phyloP scores from a whole-genome alignment of 768 basidiomycete species.

The Leccinum longicurvipes region DNA sequence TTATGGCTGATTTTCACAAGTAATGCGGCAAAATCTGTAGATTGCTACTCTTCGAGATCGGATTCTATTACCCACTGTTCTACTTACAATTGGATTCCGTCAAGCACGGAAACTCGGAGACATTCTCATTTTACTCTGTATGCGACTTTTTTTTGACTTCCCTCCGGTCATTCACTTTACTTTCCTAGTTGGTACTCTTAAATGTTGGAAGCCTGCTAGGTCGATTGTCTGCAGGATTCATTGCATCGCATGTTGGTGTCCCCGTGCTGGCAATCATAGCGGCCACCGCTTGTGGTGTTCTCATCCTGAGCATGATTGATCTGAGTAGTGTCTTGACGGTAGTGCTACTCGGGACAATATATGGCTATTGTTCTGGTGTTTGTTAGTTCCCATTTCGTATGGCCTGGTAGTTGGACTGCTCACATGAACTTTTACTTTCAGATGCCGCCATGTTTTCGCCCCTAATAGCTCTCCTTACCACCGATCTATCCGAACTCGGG shows the following conservation, averaged over 20 bases:
- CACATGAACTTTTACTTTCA: background rate
- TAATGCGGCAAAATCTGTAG: background rate
- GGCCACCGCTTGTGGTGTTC: slow-evolving; percentile 27
- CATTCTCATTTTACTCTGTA: slow-evolving; percentile 54
- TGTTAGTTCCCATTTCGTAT: slow-evolving; percentile 22
- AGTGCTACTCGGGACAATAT: slow-evolving; percentile 40
- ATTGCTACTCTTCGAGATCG: slow-evolving; percentile 30
- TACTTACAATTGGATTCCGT: background rate
- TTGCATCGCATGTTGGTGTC: slow-evolving; percentile 41
- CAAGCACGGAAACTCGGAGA: background rate
- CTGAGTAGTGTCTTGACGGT: slow-evolving; percentile 34
- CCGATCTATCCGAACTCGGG: slow-evolving; percentile 48
- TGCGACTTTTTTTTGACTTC: background rate
- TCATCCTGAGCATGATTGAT: slow-evolving; percentile 15
- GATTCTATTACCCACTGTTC: slow-evolving; percentile 41
- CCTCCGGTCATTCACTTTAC: background rate
- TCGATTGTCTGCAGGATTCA: slow-evolving; percentile 12
- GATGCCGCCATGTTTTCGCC: slow-evolving; percentile 40
- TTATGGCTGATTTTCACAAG: background rate
- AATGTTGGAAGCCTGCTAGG: slow-evolving; percentile 51
- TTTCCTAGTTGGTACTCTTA: slow-evolving; percentile 43
- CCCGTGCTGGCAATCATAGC: slow-evolving; percentile 40
- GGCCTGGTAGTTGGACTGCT: background rate
- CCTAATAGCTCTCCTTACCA: slow-evolving; percentile 16
- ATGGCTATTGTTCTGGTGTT: slow-evolving; percentile 46